Evolutionary conservation across 352 stramenopile species (phyloP).

Genomic region (Lagenidium sp.): DNA sequence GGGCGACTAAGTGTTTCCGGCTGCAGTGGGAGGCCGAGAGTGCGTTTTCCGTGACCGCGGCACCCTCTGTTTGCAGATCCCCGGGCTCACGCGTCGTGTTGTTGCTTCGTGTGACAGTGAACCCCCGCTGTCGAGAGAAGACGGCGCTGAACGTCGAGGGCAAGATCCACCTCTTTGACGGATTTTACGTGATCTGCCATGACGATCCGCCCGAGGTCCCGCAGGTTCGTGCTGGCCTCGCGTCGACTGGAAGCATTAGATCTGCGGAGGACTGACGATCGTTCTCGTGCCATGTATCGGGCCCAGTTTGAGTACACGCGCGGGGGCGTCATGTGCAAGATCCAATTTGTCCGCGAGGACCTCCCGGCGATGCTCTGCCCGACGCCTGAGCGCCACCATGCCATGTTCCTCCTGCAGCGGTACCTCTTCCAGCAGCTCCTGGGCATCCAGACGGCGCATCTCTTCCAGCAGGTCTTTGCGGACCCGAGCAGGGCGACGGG

Average conservation of each 20-base stretch:
- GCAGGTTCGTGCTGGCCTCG: conserved; percentile 35
- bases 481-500: conserved; percentile 43
- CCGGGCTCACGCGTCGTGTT: not conserved
- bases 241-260: too few relatives aligned
- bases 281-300: not conserved
- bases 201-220: conserved; percentile 39
- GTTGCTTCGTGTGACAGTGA: conserved; percentile 28
- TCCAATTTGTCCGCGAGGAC: conserved; percentile 57
- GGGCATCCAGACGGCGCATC: conserved; percentile 56
- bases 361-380: conserved; percentile 39
- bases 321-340: conserved; percentile 66
- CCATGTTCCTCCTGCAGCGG: conserved; percentile 56
- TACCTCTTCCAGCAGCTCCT: conserved; percentile 73
- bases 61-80: not conserved
- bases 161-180: conserved; percentile 73
- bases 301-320: conserved; percentile 78
- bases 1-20: conserved; percentile 53
- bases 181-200: conserved; percentile 79
- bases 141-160: conserved; percentile 57
- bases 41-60: conserved; percentile 14
- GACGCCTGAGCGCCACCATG: conserved; percentile 28
- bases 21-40: conserved; percentile 76
- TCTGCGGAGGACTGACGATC: too few relatives aligned
- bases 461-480: conserved; percentile 56
- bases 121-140: conserved; percentile 60